Percentiles rank a stretch among this genome's conserved stretches.
Evolutionary conservation across 768 basidiomycete species (phyloP).

Genomic region (Hypholoma fasciculare): DNA sequence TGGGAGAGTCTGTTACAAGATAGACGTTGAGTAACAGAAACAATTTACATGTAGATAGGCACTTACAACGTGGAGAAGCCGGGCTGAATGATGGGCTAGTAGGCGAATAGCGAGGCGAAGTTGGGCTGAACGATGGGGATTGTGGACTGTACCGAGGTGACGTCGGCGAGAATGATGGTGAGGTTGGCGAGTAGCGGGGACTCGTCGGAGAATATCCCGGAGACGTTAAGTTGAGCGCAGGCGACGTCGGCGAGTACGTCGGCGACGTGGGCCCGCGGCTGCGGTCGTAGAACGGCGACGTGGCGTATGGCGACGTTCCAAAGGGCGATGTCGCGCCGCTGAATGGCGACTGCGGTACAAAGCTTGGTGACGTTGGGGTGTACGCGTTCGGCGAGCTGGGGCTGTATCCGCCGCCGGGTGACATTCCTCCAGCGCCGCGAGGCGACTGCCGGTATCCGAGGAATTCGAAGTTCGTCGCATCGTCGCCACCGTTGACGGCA

Average conservation of each 20-base stretch:
- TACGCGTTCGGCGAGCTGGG: constrained; percentile 90
- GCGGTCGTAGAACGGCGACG: constrained; percentile 82
- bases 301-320: constrained; percentile 76
- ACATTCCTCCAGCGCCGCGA: constrained; percentile 81
- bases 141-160: constrained; percentile 86
- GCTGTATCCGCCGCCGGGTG: constrained; percentile 86
- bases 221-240: constrained; percentile 78
- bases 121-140: constrained; percentile 88
- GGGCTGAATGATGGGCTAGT: constrained; percentile 92
- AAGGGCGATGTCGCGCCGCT: constrained; percentile 82
- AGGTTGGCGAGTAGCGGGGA: constrained; percentile 84
- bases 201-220: constrained; percentile 86
- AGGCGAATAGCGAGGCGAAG: constrained; percentile 87
- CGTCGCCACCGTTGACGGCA: constrained; percentile 83
- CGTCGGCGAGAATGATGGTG: constrained; percentile 83
- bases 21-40: constrained; percentile 13
- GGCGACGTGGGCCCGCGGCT: constrained; percentile 63
- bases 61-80: constrained; percentile 87
- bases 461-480: constrained; percentile 69
- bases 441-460: constrained; percentile 88
- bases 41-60: constrained; percentile 7
- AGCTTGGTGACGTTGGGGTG: constrained; percentile 84
- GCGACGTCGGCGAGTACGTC: constrained; percentile 87
- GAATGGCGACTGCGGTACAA: constrained; percentile 84
- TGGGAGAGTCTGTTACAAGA: constrained; percentile 66